These are phyloP conservation scores for Ricinus communis DNA, from an alignment of 345 rosid species.

Conservation along the genomic window DNA sequence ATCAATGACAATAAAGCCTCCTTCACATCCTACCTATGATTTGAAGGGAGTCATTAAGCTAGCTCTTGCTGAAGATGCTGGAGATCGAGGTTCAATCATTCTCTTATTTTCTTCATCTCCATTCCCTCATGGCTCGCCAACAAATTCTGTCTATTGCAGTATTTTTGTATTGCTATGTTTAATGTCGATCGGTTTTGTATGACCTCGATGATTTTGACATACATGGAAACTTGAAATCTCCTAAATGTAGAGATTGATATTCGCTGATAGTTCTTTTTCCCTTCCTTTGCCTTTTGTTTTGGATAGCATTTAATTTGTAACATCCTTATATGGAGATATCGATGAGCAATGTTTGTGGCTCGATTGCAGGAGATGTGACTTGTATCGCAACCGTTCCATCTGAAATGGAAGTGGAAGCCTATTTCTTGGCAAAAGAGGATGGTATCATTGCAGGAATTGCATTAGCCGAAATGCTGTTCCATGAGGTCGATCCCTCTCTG, in stretches of 20 bases:
- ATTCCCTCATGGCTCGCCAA: neutral
- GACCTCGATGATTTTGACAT: neutral
- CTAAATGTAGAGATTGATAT: neutral
- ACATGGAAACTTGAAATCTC: neutral
- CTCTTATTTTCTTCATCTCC: neutral
- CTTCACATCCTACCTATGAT: constrained; percentile 89
- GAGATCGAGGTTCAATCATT: constrained; percentile 61
- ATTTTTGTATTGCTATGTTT: neutral
- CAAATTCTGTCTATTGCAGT: neutral
- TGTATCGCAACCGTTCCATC: constrained; percentile 86
- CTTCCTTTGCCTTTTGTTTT: too few relatives aligned
- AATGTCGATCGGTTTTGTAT: neutral
- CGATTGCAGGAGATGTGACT: constrained; percentile 78
- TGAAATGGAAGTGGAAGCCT: constrained; percentile 88
- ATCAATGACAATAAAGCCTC: constrained; percentile 68
- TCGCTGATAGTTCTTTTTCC: neutral
- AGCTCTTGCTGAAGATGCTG: constrained; percentile 89
- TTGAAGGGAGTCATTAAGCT: constrained; percentile 67
- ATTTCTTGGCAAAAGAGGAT: constrained; percentile 88
- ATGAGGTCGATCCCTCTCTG: constrained; percentile 80
- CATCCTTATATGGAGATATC: neutral
- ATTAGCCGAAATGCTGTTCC: constrained; percentile 81
- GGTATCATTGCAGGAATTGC: constrained; percentile 85
- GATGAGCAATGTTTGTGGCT: constrained; percentile 22
- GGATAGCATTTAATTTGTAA: neutral